Evolutionary conservation across 192 early-diverging fungal genomes (phyloP).

Genomic region (Gorgonomyces haynaldii): DNA sequence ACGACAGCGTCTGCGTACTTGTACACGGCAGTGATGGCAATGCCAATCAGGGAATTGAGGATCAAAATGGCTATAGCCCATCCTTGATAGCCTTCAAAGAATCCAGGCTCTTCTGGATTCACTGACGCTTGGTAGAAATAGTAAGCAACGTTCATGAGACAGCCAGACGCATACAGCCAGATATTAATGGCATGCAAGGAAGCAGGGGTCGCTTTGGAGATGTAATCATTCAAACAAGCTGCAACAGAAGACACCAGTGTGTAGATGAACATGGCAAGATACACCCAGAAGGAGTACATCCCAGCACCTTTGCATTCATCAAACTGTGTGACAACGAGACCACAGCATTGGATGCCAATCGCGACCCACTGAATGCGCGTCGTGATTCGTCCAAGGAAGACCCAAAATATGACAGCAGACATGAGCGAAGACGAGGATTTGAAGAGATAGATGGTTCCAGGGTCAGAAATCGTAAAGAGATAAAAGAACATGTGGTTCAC

Average conservation of each 20-base stretch:
- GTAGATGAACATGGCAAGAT: not conserved
- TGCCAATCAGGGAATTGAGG: conserved; percentile 8
- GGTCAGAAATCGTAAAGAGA: conserved; percentile 5
- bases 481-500: conserved; percentile 6
- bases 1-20: conserved; percentile 14
- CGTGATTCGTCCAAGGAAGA: not conserved
- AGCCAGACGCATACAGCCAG: conserved; percentile 7
- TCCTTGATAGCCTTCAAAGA: conserved; percentile 9
- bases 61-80: conserved; percentile 1
- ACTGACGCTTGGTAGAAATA: not conserved
- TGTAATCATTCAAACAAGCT: conserved; percentile 7
- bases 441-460: conserved; percentile 10
- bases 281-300: not conserved
- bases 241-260: not conserved
- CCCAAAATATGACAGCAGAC: conserved; percentile 1
- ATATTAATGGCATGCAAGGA: conserved; percentile 11
- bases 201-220: not conserved
- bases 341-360: conserved; percentile 2
- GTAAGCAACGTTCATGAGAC: not conserved
- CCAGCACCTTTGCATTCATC: not conserved
- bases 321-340: conserved; percentile 4
- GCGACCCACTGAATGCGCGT: conserved; percentile 7
- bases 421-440: conserved; percentile 8
- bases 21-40: conserved; percentile 11
- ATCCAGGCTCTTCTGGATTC: not conserved